These are phyloP conservation scores for Lavandula angustifolia DNA, from an alignment of 257 asterid species.

Conservation along the genomic window DNA sequence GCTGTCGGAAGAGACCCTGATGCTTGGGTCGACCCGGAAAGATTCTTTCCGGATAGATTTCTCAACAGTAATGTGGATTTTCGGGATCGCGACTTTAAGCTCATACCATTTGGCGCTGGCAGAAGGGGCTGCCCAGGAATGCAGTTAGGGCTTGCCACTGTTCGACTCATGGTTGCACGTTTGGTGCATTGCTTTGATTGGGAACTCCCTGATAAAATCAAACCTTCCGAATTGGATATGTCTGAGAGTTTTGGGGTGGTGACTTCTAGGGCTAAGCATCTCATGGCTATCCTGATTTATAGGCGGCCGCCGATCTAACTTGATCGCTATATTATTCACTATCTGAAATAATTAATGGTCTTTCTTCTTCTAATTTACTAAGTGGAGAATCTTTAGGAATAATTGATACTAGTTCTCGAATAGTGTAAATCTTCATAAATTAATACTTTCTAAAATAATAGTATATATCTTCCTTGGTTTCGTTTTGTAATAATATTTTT, in stretches of 20 bases:
- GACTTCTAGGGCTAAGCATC: conserved; percentile 22
- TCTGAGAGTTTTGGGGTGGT: conserved; percentile 26
- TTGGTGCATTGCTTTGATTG: conserved; percentile 45
- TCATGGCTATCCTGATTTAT: no score
- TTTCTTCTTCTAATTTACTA: no score
- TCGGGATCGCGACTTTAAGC: neutral
- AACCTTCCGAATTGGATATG: conserved; percentile 32
- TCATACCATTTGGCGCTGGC: conserved; percentile 44
- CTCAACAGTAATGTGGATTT: neutral
- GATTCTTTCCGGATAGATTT: neutral
- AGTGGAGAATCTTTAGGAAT: no score
- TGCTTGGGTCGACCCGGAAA: neutral
- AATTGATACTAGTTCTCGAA: no score
- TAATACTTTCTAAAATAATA: no score
- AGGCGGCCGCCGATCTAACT: no score
- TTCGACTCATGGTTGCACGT: conserved; percentile 30
- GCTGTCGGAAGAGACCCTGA: conserved; percentile 1
- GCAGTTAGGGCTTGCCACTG: conserved; percentile 33
- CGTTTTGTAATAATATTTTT: no score
- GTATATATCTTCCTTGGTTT: no score
- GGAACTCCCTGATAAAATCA: conserved; percentile 33
- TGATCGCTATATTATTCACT: no score
- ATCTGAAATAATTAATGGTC: no score
- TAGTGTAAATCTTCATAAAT: no score
- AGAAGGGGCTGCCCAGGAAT: conserved; percentile 43